Evolutionary conservation across 2,329 filamentous ascomycete species (phyloP), one percentile per base, ranked within the genome.

Genomic region (Aureobasidium sp.): DNA sequence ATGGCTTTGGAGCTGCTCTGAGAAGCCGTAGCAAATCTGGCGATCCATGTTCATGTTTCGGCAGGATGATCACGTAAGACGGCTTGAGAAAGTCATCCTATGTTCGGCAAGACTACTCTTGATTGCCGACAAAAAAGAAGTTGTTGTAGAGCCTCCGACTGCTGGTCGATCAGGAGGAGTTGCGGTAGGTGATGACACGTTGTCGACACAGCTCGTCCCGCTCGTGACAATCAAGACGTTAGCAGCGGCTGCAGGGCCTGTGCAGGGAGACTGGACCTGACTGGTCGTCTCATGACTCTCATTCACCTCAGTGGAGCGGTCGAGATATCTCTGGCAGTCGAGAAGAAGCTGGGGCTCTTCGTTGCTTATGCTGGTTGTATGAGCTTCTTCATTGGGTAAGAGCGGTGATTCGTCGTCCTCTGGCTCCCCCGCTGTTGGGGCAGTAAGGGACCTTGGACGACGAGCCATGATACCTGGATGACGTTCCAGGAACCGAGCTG

Each of bases 401-500:
- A 42, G n/a, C 27, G 15, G 8, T n/a, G 32, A 39, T 9, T 58
- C 42, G 10, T 58, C 42, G 10, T 37, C 15, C 2, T 48, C 20
- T 37, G 7, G 9, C 29, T 47, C 32, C 20, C 20, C 12, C 6
- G 12, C 20, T 7, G 10, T 15, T 20, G 23, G 20, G 26, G 42
- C 47, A 32, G 32, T 20, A 39, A 15, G 32, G 29, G 55, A 32
- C 32, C n/a, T 20, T 2, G 20, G 42, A 8, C 42, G 55, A 4
- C 55, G 42, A 20, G 53, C 53, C 41, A 48, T 37, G 27, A 58
- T 48, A 4, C 42, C 42, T 47, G 55, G 55, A 23, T 58, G 42
- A 37, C 55, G 55, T 58, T 58, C 55, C 55, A 58, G 20, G 39
- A 58, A 58, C 27, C 55, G 55, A 37, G 55, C 42, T 5, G 55